These are phyloP conservation scores for Penicillium odoratum DNA, from an alignment of 495 filamentous ascomycete genomes.

Conservation along the genomic window DNA sequence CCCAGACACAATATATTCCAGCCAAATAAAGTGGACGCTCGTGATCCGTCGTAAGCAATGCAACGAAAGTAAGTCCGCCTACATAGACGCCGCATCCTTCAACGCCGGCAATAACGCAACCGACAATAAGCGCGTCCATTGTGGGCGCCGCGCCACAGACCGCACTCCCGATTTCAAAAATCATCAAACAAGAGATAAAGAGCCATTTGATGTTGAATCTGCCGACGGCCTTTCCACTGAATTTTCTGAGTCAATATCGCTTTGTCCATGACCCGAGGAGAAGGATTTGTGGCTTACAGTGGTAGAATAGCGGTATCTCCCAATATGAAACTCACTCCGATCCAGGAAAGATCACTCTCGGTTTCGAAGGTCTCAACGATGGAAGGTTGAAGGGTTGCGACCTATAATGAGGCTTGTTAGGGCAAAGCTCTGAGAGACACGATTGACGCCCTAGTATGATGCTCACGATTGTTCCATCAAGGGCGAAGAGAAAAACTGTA, in stretches of 20 bases:
- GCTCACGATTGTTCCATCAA: constrained; percentile 2
- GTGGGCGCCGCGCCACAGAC: constrained; percentile 4
- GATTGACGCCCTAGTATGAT: neutral
- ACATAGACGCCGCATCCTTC: constrained; percentile 2
- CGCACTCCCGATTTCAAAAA: constrained; percentile 2
- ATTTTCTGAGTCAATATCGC: neutral
- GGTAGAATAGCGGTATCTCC: constrained; percentile 5
- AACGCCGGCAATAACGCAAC: constrained; percentile 1
- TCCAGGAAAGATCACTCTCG: constrained; percentile 2
- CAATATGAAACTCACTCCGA: constrained; percentile 4
- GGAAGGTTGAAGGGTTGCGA: constrained; percentile 5
- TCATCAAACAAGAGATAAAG: neutral
- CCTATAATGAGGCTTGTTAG: neutral
- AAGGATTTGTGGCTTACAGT: neutral
- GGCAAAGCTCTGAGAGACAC: neutral
- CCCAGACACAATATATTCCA: neutral
- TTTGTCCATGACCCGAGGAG: neutral
- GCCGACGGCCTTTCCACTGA: neutral
- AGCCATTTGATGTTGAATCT: constrained; percentile 9
- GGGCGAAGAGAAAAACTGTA: constrained; percentile 7
- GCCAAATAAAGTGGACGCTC: neutral
- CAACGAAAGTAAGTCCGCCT: neutral
- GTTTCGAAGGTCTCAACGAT: constrained; percentile 6
- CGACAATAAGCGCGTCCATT: constrained; percentile 4
- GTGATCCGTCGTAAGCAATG: neutral